Evolutionary conservation across 345 rosid species (phyloP).

Genomic region (Ailanthus altissimus): DNA sequence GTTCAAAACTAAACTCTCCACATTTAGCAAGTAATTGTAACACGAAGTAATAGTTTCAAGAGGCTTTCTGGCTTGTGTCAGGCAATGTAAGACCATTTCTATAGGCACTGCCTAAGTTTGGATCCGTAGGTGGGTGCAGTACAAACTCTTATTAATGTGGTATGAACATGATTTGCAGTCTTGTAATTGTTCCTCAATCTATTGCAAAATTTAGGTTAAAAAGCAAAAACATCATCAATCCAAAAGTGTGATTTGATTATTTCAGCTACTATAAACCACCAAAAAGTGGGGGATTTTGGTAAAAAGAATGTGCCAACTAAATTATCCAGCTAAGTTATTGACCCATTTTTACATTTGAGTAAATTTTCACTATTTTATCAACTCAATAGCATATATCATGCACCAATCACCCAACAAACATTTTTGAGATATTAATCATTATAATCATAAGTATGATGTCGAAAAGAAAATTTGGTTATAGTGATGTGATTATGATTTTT

Average conservation of each 20-base stretch:
- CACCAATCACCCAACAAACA: background rate
- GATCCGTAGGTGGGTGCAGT: background rate
- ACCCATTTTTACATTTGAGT: background rate
- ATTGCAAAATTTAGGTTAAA: conserved; percentile 6
- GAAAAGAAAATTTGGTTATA: background rate
- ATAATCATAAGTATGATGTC: background rate
- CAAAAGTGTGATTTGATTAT: background rate
- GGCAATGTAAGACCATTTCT: no score
- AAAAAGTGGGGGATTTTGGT: background rate
- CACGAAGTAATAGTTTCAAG: no score
- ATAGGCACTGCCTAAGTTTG: background rate
- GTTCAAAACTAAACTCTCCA: background rate
- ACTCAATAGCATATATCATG: no score
- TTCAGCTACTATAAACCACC: background rate
- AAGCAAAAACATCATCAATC: background rate
- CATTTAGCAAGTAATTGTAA: background rate
- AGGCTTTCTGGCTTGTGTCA: background rate
- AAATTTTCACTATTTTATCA: background rate
- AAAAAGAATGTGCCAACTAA: background rate
- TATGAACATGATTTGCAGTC: background rate
- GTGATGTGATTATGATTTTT: background rate
- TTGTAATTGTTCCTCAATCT: background rate
- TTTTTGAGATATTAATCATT: background rate
- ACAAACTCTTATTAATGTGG: background rate
- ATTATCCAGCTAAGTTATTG: background rate